phyloP scores from a whole-genome alignment of 768 basidiomycete genomes.

The Paxillus rubicundulus region DNA sequence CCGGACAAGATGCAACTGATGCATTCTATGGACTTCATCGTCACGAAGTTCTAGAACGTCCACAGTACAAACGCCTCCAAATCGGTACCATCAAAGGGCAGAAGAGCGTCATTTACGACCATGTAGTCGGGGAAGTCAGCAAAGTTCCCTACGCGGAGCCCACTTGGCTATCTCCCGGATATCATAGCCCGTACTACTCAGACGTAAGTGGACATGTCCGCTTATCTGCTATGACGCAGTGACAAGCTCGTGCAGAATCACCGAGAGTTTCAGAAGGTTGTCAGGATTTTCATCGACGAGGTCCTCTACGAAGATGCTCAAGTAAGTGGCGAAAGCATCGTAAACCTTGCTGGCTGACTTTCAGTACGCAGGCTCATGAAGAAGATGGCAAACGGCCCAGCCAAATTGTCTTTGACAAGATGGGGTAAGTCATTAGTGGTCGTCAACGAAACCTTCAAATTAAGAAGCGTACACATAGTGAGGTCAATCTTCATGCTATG shows the following conservation, averaged over 20 bases:
- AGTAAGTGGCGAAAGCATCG: conserved; percentile 13
- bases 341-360: conserved; percentile 20
- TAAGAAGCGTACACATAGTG: conserved; percentile 34
- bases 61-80: conserved; percentile 70
- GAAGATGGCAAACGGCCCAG: conserved; percentile 88
- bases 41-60: conserved; percentile 73
- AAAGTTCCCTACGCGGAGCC: conserved; percentile 88
- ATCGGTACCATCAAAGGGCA: conserved; percentile 73
- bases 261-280: conserved; percentile 42
- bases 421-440: conserved; percentile 53
- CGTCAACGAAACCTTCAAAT: background rate
- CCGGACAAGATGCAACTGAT: conserved; percentile 85
- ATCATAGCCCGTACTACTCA: conserved; percentile 68
- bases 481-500: conserved; percentile 82
- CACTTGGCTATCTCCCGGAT: conserved; percentile 72
- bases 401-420: conserved; percentile 71
- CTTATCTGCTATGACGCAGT: background rate
- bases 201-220: conserved; percentile 41
- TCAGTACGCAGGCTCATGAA: conserved; percentile 54
- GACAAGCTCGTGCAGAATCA: conserved; percentile 40
- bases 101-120: conserved; percentile 49
- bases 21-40: conserved; percentile 88
- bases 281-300: conserved; percentile 65
- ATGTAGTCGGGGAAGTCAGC: conserved; percentile 57
- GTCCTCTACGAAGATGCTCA: conserved; percentile 50